A percentile compares a stretch with the other conserved stretches of the same genome.
Conservation (phyloP, 257 asterid species). For the Osmanthus fragrans region DNA sequence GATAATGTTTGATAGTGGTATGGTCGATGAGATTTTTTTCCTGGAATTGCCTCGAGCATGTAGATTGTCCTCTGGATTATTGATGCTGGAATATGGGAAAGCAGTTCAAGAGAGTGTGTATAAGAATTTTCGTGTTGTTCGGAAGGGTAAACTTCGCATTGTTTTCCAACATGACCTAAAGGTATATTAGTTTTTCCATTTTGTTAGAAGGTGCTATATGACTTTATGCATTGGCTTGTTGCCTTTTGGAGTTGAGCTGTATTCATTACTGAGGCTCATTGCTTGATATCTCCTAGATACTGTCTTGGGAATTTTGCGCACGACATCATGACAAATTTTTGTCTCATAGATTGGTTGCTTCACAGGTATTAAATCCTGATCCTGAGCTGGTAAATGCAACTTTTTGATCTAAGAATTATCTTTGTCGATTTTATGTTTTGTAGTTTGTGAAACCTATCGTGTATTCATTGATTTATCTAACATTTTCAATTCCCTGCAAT, state of each 20-base stretch:
- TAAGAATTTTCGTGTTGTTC: slow-evolving; percentile 49
- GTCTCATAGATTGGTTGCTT: slow-evolving; percentile 39
- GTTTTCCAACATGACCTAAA: slow-evolving; percentile 58
- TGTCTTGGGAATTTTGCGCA: slow-evolving; percentile 69
- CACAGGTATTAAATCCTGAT: slow-evolving; percentile 46
- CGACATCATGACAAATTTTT: slow-evolving; percentile 54
- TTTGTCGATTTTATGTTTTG: background rate
- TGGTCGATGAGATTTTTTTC: slow-evolving; percentile 51
- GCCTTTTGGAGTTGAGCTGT: background rate
- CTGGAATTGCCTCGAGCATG: slow-evolving; percentile 48
- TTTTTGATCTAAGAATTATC: background rate
- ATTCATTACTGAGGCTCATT: slow-evolving; percentile 3
- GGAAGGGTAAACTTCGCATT: slow-evolving; percentile 61
- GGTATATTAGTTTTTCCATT: slow-evolving; percentile 35
- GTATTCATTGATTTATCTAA: background rate
- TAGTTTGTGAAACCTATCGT: background rate
- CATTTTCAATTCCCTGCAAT: background rate
- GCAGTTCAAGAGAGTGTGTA: slow-evolving; percentile 48
- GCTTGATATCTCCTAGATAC: slow-evolving; percentile 40
- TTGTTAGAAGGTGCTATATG: background rate
- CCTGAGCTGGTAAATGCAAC: slow-evolving; percentile 16
- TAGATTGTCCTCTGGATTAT: slow-evolving; percentile 33
- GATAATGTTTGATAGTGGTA: slow-evolving; percentile 48
- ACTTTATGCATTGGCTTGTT: background rate
- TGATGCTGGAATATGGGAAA: slow-evolving; percentile 50